Evolutionary conservation across 768 basidiomycete species (phyloP).

Genomic region (Calocera viscosa): DNA sequence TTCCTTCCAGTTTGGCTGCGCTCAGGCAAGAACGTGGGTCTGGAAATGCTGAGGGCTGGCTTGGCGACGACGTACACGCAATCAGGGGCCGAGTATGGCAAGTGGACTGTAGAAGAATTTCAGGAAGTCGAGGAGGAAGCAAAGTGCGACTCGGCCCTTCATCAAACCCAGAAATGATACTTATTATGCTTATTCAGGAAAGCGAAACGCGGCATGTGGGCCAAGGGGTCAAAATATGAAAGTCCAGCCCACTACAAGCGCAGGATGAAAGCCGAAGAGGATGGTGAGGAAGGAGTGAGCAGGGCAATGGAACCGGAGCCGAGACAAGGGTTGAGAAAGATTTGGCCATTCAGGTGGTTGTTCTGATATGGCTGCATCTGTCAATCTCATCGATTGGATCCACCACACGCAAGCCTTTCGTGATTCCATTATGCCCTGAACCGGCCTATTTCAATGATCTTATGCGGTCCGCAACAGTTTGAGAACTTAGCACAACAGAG

Average conservation of each 20-base stretch:
- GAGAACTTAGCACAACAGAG: too few relatives aligned
- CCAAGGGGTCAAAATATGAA: conserved; percentile 40
- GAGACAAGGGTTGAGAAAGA: neutral
- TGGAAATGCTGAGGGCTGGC: conserved; percentile 70
- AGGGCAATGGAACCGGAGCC: neutral
- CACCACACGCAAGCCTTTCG: too few relatives aligned
- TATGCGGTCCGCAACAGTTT: too few relatives aligned
- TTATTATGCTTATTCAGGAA: conserved; percentile 30
- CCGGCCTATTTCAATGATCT: too few relatives aligned
- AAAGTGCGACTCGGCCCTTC: conserved; percentile 35
- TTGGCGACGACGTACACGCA: conserved; percentile 66
- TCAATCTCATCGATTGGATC: too few relatives aligned
- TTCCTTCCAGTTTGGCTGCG: conserved; percentile 41
- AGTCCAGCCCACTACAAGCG: conserved; percentile 74
- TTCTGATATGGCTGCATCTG: neutral
- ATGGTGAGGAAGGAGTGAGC: neutral
- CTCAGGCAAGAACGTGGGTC: conserved; percentile 40
- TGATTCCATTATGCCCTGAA: too few relatives aligned
- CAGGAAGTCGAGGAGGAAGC: conserved; percentile 51
- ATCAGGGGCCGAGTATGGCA: conserved; percentile 68
- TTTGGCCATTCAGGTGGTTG: neutral
- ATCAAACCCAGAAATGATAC: neutral
- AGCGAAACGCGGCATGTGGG: conserved; percentile 66
- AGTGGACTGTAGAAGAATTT: conserved; percentile 51
- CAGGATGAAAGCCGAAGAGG: conserved; percentile 28